Evolutionary conservation across 1,139 yeast genomes (phyloP), one percentile per base, ranked within the genome.

Genomic region (Suhomyces terraborum): DNA sequence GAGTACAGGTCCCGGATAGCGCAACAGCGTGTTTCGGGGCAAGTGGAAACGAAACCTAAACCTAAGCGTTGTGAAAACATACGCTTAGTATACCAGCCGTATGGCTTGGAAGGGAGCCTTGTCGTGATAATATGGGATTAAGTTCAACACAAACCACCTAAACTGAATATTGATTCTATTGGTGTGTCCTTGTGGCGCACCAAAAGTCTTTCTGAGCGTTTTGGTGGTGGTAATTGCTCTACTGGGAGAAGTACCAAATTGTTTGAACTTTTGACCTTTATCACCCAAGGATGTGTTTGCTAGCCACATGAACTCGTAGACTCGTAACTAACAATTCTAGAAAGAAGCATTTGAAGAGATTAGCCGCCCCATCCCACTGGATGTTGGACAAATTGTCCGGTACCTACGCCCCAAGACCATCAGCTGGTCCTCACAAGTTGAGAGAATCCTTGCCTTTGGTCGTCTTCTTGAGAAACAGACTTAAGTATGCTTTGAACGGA

Each of bases 321-420:
- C n/a, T 6, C 23, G 31, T 24, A 31, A 41, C 42, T 37, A 43
- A 67, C 72, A 33, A 7, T 25, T 49, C 38, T 56, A 78, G 83
- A 80, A 88, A 88, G 91, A 89, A 89, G 84, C 97, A 89, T 74
- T 82, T 89, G 76, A 88, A 88, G 85, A 87, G 96, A 81, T 83
- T 88, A 76, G 95, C 96, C 73, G 97, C 97, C 73, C 99, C 99
- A 82, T 86, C 91, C 82, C 98, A 94, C 86, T 94, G 98, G 98
- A 88, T 94, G 95, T 87, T 94, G 83, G 98, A 93, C 95, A 94
- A 94, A 82, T 82, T 94, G 80, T 87, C 97, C 74, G 99, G 99
- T 71, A 82, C 89, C 69, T 93, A 93, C 75, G 98, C 98, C 60
- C 98, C 98, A 80, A 91, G 98, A 83, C 96, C 98, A 70, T 88